phyloP scores from a whole-genome alignment of 495 filamentous ascomycete genomes.

The Thozetella sp. region DNA sequence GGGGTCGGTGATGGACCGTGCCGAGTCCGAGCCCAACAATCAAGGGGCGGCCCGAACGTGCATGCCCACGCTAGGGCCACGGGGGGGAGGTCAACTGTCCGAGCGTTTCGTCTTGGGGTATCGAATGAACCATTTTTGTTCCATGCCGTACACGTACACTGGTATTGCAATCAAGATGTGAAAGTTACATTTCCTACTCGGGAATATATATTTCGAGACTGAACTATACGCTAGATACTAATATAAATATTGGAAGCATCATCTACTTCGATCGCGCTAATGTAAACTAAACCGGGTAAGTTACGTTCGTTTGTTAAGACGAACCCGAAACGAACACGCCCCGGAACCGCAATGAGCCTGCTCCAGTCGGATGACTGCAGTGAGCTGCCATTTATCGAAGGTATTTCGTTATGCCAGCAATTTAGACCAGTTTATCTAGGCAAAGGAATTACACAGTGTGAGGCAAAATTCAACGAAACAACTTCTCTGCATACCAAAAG shows the following conservation, averaged over 20 bases:
- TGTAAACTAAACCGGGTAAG: too few relatives aligned
- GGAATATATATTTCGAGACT: too few relatives aligned
- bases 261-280: too few relatives aligned
- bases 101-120: neutral
- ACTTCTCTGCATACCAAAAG: too few relatives aligned
- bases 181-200: neutral
- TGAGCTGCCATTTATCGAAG: too few relatives aligned
- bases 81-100: neutral
- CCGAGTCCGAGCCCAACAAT: neutral
- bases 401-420: too few relatives aligned
- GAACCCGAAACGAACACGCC: neutral
- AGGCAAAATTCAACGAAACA: too few relatives aligned
- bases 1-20: neutral
- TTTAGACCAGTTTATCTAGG: too few relatives aligned
- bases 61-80: neutral
- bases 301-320: neutral
- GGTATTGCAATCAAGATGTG: neutral
- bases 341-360: too few relatives aligned
- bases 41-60: neutral
- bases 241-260: neutral
- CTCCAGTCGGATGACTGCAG: too few relatives aligned
- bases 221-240: too few relatives aligned
- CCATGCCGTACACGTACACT: neutral
- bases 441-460: too few relatives aligned
- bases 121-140: neutral